Evolutionary conservation across 176 grass and related monocot genomes (phyloP).

Genomic region (sorghum (Sorghum bicolor)): Sorghum_bicolor_NCBIv3 NC_012875.2:57090001-57090500

Average conservation of each 20-base stretch:
- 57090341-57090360: slow-evolving; percentile 43
- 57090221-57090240: slow-evolving; percentile 24
- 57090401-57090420: not conserved
- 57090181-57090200: slow-evolving; percentile 98
- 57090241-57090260: not conserved
- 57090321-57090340: slow-evolving; percentile 89
- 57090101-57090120: not conserved
- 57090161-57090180: slow-evolving; percentile 95
- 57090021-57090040: slow-evolving; percentile 66
- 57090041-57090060: slow-evolving; percentile 44
- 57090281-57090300: not conserved
- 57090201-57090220: slow-evolving; percentile 87
- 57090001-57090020: slow-evolving; percentile 66
- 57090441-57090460: slow-evolving; percentile 62
- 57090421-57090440: slow-evolving; percentile 1
- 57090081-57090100: slow-evolving; percentile 18
- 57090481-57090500: slow-evolving; percentile 97
- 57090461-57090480: slow-evolving; percentile 74
- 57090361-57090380: slow-evolving; percentile 65
- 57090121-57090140: slow-evolving; percentile 32
- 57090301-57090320: slow-evolving; percentile 79
- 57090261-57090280: slow-evolving; percentile 7
- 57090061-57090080: slow-evolving; percentile 17
- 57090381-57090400: slow-evolving; percentile 29
- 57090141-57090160: slow-evolving; percentile 95